A percentile compares a stretch with the other conserved stretches of the same genome.
phyloP scores from a whole-genome alignment of 495 filamentous ascomycete genomes.

The Filosporella fistucella region DNA sequence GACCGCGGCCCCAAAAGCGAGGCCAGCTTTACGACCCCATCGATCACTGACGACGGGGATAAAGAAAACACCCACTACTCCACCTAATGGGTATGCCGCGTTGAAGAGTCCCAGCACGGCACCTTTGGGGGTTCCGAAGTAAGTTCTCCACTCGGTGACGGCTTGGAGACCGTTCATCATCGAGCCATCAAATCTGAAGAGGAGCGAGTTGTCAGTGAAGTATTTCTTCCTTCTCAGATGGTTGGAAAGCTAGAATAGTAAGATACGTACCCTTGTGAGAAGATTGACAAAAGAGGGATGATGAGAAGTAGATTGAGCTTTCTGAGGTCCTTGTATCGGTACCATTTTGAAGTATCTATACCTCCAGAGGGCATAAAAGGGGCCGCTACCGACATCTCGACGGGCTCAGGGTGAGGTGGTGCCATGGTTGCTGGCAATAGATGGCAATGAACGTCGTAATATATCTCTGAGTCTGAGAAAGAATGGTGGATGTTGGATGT shows the following conservation, averaged over 20 bases:
- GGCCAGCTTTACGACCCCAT: conserved; percentile 32
- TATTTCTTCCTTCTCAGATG: no score
- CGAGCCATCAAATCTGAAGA: neutral
- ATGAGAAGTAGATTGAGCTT: conserved; percentile 14
- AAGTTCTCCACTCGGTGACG: conserved; percentile 37
- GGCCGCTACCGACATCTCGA: no score
- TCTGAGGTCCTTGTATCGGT: conserved; percentile 14
- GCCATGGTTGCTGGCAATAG: neutral
- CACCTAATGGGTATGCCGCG: conserved; percentile 48
- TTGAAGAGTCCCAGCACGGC: conserved; percentile 44
- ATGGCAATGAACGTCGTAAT: no score
- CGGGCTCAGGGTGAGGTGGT: neutral
- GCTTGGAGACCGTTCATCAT: conserved; percentile 38
- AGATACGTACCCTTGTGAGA: conserved; percentile 9
- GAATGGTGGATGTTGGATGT: no score
- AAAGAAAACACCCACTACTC: conserved; percentile 44
- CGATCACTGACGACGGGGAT: conserved; percentile 32
- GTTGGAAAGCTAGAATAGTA: no score
- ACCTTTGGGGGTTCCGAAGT: conserved; percentile 34
- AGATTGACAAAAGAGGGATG: conserved; percentile 6
- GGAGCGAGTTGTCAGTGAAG: no score
- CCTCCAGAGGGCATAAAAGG: neutral
- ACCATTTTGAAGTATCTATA: conserved; percentile 12
- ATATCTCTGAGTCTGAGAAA: no score
- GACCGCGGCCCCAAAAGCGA: neutral